Base-by-base conservation (phyloP, 2,329 filamentous ascomycete species). In the Monosporascus sp. region DNA sequence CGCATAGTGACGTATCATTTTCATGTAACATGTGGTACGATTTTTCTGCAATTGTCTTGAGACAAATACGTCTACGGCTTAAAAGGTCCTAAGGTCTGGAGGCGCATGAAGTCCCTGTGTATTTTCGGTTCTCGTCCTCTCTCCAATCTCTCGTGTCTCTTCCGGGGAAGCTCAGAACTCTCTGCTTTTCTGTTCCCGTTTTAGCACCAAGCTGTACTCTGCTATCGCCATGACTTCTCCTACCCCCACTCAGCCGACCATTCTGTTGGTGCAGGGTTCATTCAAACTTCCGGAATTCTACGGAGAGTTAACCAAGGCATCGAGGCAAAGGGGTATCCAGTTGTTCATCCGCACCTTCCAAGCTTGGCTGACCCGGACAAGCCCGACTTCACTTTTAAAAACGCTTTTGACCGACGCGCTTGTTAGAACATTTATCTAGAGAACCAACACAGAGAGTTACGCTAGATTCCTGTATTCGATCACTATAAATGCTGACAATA, bases 271-370 rank as follows among this genome's bases (percentile, higher is more conserved):
- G 2, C 54, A 56, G 17, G 54, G 54, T 9, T 38, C 51, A 14
- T 53, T 56, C 38, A 51, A 56, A 24, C 27, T 44, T 19, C 54
- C 47, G 22, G 54, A 55, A 22, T 48, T 53, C 14, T 56, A 56
- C 48, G 19, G 31, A 17, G 49, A 45, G 37, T 37, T 56, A 3
- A 37, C 45, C 24, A n/a, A 22, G 1, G 46, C 50, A n/a, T 53
- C 20, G 17, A 27, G 22, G 20, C 19, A 3, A n/a, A n/a, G 5
- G 54, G 51, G 1, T 51, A 50, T 17, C 45, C 43, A n/a, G 51
- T 53, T 7, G 44, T 56, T n/a, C 51, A 53, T 6, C 54, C 54
- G n/a, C 17, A 8, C 3, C 14, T 52, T 11, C 51, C 54, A 17
- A 52, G 45, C 19, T 31, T 56, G 22, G 45, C 37, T 1, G 38